Conservation (phyloP, 306 rosid genomes). For the Malus orientalis region DNA sequence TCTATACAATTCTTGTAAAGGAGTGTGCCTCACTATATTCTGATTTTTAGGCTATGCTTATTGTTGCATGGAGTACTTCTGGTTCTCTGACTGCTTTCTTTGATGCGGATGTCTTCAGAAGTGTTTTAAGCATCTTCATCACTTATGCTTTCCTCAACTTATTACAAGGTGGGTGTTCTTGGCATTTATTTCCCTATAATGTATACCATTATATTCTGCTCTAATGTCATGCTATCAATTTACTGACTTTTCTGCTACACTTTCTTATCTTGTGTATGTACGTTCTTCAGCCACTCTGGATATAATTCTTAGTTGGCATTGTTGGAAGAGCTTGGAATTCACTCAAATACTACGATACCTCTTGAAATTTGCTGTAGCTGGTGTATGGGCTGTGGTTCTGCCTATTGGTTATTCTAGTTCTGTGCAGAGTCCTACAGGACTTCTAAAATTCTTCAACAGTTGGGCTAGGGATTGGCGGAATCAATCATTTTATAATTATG, state of each 20-base stretch:
- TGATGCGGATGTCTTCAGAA: conserved; percentile 66
- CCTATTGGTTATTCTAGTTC: conserved; percentile 74
- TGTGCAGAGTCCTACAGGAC: conserved; percentile 67
- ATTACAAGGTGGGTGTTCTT: conserved; percentile 58
- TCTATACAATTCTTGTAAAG: neutral
- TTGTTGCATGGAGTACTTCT: conserved; percentile 81
- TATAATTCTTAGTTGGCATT: conserved; percentile 69
- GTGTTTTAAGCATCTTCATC: conserved; percentile 75
- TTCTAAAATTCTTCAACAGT: conserved; percentile 62
- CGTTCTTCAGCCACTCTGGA: conserved; percentile 69
- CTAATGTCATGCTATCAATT: neutral
- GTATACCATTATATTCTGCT: neutral
- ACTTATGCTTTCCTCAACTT: conserved; percentile 82
- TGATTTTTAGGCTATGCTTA: conserved; percentile 80
- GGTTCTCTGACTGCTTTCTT: conserved; percentile 58
- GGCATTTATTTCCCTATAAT: neutral
- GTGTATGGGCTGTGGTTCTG: conserved; percentile 78
- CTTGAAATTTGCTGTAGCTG: conserved; percentile 77
- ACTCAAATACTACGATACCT: conserved; percentile 76
- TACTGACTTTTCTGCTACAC: neutral
- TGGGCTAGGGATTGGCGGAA: conserved; percentile 79
- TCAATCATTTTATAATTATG: conserved; percentile 60
- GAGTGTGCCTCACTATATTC: conserved; percentile 4
- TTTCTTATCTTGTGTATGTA: conserved; percentile 11
- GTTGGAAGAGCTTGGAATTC: conserved; percentile 82